phyloP scores from a whole-genome alignment of 2,329 filamentous ascomycete genomes.

The Cordyceps cateniannulata region DNA sequence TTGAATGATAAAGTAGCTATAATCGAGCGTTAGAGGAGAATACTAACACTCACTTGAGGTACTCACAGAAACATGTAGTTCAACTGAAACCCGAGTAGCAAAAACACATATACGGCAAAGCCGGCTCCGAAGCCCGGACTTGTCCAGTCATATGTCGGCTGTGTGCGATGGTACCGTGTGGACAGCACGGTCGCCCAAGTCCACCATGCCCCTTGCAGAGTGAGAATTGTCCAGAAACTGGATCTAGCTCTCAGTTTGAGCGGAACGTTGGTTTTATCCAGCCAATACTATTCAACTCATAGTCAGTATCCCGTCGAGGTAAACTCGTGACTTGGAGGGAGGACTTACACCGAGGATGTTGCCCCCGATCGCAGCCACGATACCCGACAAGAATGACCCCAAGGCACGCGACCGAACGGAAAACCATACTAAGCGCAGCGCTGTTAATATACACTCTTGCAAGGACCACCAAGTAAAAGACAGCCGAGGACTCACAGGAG shows the following conservation, averaged over 20 bases:
- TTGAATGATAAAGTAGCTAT: slow-evolving; percentile 62
- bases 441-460: not conserved
- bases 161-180: slow-evolving; percentile 49
- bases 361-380: slow-evolving; percentile 58
- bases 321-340: not conserved
- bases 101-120: slow-evolving; percentile 62
- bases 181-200: slow-evolving; percentile 62
- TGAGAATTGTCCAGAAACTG: slow-evolving; percentile 47
- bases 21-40: not conserved
- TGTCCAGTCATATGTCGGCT: slow-evolving; percentile 61
- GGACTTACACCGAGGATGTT: slow-evolving; percentile 54
- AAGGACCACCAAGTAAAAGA: too few species aligned
- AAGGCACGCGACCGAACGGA: slow-evolving; percentile 61
- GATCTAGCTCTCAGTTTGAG: slow-evolving; percentile 47
- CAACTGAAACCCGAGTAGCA: slow-evolving; percentile 61
- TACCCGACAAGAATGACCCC: slow-evolving; percentile 63
- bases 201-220: slow-evolving; percentile 65
- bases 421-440: slow-evolving; percentile 51
- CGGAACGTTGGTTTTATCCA: slow-evolving; percentile 51
- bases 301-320: not conserved
- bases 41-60: not conserved
- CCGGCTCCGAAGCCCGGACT: slow-evolving; percentile 56
- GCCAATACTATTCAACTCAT: slow-evolving; percentile 35
- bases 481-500: slow-evolving; percentile 15
- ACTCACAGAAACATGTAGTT: slow-evolving; percentile 66